phyloP scores from a whole-genome alignment of 768 basidiomycete species.

The Kwoniella newhampshirensis region DNA sequence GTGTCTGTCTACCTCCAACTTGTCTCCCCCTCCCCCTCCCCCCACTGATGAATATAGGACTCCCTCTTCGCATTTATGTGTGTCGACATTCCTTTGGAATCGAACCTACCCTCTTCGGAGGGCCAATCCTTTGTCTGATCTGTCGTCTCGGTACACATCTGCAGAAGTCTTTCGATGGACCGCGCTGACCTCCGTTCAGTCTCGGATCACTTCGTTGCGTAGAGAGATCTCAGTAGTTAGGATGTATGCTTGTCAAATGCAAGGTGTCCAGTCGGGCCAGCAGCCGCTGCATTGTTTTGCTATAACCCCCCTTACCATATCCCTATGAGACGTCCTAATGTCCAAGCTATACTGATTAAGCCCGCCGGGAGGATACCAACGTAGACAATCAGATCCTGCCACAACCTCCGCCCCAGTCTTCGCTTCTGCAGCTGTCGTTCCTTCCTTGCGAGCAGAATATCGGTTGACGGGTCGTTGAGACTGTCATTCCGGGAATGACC shows the following conservation, averaged over 20 bases:
- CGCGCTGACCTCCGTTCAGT: no score
- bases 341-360: constrained; percentile 62
- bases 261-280: background rate
- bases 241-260: background rate
- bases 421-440: constrained; percentile 76
- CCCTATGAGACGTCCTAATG: constrained; percentile 59
- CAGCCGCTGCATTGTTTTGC: no score
- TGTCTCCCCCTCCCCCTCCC: constrained; percentile 6
- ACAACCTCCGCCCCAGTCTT: constrained; percentile 67
- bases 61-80: constrained; percentile 52
- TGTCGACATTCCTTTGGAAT: constrained; percentile 54
- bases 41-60: constrained; percentile 53
- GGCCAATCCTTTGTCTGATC: constrained; percentile 51
- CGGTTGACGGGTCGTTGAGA: constrained; percentile 55
- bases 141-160: background rate
- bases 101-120: constrained; percentile 54
- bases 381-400: constrained; percentile 85
- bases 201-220: no score
- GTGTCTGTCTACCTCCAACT: background rate
- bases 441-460: constrained; percentile 72
- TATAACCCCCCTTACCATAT: no score
- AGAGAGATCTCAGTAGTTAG: no score
- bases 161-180: background rate
- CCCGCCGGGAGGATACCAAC: constrained; percentile 66
- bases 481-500: constrained; percentile 31